Percentiles rank a stretch among this genome's conserved stretches.
Conservation (phyloP, 2,329 filamentous ascomycete genomes). For the Kalaharituber pfeilii region DNA sequence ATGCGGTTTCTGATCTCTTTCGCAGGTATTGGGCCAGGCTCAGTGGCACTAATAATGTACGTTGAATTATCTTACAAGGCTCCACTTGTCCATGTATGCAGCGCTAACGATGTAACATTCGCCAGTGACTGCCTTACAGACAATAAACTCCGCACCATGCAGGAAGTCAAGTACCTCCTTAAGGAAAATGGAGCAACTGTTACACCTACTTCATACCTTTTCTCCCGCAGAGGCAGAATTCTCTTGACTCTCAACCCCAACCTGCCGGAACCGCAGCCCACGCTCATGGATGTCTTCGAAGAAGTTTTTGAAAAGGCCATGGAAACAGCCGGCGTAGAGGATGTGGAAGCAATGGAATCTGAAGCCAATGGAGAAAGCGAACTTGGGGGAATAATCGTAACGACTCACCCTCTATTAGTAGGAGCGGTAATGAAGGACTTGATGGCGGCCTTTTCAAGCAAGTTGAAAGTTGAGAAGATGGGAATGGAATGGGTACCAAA, state of each 20-base stretch:
- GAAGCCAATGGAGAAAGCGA: constrained; percentile 37
- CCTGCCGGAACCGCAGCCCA: constrained; percentile 25
- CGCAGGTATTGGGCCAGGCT: constrained; percentile 47
- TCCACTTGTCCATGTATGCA: neutral
- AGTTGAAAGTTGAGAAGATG: constrained; percentile 50
- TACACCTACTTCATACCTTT: constrained; percentile 66
- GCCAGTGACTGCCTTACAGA: constrained; percentile 20
- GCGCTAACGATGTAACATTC: neutral
- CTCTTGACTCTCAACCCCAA: constrained; percentile 10
- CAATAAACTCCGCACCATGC: constrained; percentile 20
- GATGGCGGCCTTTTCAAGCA: constrained; percentile 37
- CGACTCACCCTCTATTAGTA: constrained; percentile 48
- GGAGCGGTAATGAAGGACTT: constrained; percentile 47
- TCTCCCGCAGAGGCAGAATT: constrained; percentile 53
- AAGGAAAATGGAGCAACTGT: constrained; percentile 53
- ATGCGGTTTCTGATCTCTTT: neutral
- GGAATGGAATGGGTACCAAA: constrained; percentile 79
- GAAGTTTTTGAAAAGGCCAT: constrained; percentile 66
- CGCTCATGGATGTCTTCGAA: constrained; percentile 32
- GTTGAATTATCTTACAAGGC: neutral
- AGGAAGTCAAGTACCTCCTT: constrained; percentile 42
- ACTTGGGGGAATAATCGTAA: constrained; percentile 53
- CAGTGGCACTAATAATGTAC: constrained; percentile 52
- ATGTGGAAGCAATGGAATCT: constrained; percentile 24
- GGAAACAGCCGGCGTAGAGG: constrained; percentile 58